phyloP scores from a whole-genome alignment of 257 asterid species.

The Mentha longifolia region DNA sequence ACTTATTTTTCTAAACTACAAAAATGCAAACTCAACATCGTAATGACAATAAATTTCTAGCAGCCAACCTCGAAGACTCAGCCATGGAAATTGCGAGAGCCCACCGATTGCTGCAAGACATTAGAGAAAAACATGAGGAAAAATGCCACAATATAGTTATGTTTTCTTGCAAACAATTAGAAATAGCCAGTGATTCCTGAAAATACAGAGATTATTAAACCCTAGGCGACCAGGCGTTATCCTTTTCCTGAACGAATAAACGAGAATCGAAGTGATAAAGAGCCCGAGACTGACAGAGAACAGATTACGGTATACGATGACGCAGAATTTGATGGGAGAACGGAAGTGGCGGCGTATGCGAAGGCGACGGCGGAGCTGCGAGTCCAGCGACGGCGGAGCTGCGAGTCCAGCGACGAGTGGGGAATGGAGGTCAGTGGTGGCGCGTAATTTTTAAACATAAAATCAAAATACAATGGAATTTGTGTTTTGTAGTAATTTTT shows the following conservation, averaged over 20 bases:
- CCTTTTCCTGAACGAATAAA: conserved; percentile 1
- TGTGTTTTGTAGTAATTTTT: not conserved
- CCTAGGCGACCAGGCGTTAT: conserved; percentile 33
- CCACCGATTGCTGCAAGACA: conserved; percentile 26
- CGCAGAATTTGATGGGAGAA: not conserved
- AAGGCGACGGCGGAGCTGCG: conserved; percentile 25
- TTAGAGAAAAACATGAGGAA: not conserved
- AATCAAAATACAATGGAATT: not conserved
- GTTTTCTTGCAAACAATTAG: not conserved
- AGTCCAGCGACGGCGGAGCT: no score
- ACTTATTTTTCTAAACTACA: not conserved
- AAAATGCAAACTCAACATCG: conserved; percentile 9
- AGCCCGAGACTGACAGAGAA: conserved; percentile 5
- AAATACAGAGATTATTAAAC: conserved; percentile 31
- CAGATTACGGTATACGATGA: not conserved
- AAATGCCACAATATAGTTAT: not conserved
- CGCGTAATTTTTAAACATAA: conserved; percentile 44
- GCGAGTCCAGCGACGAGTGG: conserved; percentile 21
- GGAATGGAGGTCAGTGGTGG: conserved; percentile 38
- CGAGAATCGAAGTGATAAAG: conserved; percentile 16
- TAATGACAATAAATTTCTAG: conserved; percentile 3
- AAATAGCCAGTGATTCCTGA: conserved; percentile 24
- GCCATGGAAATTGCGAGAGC: conserved; percentile 37
- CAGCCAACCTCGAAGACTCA: conserved; percentile 50
- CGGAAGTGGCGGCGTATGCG: conserved; percentile 38